Evolutionary conservation across 139 green algal genomes (phyloP).

Genomic region (Bryopsis sp.): DNA sequence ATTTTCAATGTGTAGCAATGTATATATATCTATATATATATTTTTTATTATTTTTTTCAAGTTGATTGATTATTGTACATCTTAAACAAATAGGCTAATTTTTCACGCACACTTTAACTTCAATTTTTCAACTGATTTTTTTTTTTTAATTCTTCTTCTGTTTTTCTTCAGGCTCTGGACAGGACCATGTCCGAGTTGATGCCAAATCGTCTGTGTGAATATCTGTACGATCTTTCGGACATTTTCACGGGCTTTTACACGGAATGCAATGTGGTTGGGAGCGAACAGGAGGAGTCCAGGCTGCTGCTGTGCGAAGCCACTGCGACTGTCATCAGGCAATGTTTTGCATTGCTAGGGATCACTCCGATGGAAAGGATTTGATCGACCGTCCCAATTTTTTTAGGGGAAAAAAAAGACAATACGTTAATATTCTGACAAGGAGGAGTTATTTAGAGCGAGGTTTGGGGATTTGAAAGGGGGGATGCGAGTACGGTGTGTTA

Average conservation of each 20-base stretch:
- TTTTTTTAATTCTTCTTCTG: not conserved
- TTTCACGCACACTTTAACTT: no score
- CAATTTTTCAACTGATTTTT: not conserved
- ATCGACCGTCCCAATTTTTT: slow-evolving; percentile 3
- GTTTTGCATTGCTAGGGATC: slow-evolving; percentile 91
- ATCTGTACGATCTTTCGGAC: slow-evolving; percentile 83
- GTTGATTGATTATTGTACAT: no score
- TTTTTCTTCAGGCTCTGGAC: not conserved
- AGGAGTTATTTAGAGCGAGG: no score
- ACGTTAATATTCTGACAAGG: no score
- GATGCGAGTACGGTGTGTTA: no score
- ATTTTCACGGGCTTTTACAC: slow-evolving; percentile 90
- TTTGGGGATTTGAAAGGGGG: no score
- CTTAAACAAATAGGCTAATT: no score
- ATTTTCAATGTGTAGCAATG: no score
- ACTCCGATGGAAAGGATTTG: slow-evolving; percentile 84
- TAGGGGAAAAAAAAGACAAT: no score
- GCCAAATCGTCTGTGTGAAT: slow-evolving; percentile 68
- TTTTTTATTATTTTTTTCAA: no score
- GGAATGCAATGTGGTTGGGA: slow-evolving; percentile 88
- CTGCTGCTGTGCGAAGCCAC: slow-evolving; percentile 85
- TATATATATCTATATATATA: no score
- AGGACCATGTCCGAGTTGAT: slow-evolving; percentile 6
- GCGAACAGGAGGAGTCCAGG: slow-evolving; percentile 63
- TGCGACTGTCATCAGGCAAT: slow-evolving; percentile 77